Evolutionary conservation across 352 stramenopile species (phyloP).

Genomic region (Thraustochytrium striatum): DNA sequence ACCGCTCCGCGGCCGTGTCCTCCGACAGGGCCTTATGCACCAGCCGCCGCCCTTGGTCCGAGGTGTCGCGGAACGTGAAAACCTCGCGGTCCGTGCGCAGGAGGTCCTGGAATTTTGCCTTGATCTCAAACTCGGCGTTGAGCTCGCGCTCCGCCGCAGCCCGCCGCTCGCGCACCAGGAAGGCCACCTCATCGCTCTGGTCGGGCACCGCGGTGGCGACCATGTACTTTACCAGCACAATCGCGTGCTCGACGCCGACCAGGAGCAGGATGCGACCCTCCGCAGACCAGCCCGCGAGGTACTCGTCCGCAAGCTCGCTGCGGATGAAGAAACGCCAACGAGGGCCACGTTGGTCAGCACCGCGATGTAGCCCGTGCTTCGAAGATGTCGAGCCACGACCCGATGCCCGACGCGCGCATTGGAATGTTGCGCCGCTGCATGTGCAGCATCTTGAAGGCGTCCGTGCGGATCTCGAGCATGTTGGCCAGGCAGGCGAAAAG

Average conservation of each 20-base stretch:
- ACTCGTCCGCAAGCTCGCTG: background rate
- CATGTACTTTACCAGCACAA: constrained; percentile 8
- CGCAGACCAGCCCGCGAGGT: background rate
- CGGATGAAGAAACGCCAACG: constrained; percentile 19
- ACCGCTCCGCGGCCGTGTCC: background rate
- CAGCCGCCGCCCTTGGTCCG: constrained; percentile 22
- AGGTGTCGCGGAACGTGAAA: constrained; percentile 6
- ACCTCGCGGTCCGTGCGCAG: constrained; percentile 27
- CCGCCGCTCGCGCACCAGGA: constrained; percentile 8
- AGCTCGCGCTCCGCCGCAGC: background rate
- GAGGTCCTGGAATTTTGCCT: constrained; percentile 22
- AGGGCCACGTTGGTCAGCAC: constrained; percentile 46
- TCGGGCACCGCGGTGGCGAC: background rate
- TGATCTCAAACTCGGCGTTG: constrained; percentile 5
- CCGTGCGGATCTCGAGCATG: constrained; percentile 23
- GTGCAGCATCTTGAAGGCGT: constrained; percentile 38
- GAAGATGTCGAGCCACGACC: constrained; percentile 37
- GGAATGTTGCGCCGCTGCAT: constrained; percentile 8
- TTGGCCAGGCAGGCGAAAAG: constrained; percentile 37
- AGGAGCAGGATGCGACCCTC: constrained; percentile 21
- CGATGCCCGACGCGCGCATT: constrained; percentile 16
- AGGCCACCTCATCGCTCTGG: background rate
- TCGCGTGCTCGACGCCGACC: constrained; percentile 19
- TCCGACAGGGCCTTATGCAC: background rate
- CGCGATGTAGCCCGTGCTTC: constrained; percentile 33